phyloP scores from a whole-genome alignment of 2,329 filamentous ascomycete species.

The Exophiala alcalophila region DNA sequence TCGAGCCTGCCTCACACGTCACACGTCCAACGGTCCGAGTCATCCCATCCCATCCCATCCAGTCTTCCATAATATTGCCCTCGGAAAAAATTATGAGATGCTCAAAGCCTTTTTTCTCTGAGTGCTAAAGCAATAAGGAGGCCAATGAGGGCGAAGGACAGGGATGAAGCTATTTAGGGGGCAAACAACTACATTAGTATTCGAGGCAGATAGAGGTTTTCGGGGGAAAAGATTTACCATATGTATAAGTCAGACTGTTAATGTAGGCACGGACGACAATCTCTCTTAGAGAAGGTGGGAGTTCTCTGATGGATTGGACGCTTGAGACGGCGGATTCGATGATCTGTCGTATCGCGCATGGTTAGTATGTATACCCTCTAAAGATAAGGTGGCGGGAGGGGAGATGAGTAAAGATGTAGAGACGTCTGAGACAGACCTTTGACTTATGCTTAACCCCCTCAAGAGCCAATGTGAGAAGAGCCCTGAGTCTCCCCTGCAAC shows the following conservation, averaged over 20 bases:
- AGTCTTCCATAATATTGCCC: too few relatives aligned
- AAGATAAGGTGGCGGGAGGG: neutral
- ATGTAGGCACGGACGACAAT: constrained; percentile 17
- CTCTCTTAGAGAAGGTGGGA: constrained; percentile 6
- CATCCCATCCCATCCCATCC: too few relatives aligned
- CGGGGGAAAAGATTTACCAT: constrained; percentile 6
- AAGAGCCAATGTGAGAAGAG: neutral
- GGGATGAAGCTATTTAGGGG: neutral
- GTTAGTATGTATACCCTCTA: neutral
- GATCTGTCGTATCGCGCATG: constrained; percentile 10
- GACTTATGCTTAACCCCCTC: constrained; percentile 6
- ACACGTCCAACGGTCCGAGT: too few relatives aligned
- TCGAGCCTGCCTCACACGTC: too few relatives aligned
- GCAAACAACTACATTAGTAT: neutral
- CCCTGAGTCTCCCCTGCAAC: constrained; percentile 10
- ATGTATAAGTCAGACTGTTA: constrained; percentile 14
- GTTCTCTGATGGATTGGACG: constrained; percentile 7
- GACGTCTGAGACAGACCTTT: constrained; percentile 2
- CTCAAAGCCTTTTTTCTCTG: constrained; percentile 5
- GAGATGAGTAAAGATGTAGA: too few relatives aligned
- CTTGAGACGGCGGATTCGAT: constrained; percentile 19
- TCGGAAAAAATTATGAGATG: too few relatives aligned
- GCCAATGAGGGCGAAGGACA: constrained; percentile 4
- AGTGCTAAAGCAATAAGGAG: neutral
- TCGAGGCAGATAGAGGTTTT: neutral